Evolutionary conservation across 352 stramenopile genomes (phyloP), one percentile per base, ranked within the genome.

Genomic region (Pythium monospermum): DNA sequence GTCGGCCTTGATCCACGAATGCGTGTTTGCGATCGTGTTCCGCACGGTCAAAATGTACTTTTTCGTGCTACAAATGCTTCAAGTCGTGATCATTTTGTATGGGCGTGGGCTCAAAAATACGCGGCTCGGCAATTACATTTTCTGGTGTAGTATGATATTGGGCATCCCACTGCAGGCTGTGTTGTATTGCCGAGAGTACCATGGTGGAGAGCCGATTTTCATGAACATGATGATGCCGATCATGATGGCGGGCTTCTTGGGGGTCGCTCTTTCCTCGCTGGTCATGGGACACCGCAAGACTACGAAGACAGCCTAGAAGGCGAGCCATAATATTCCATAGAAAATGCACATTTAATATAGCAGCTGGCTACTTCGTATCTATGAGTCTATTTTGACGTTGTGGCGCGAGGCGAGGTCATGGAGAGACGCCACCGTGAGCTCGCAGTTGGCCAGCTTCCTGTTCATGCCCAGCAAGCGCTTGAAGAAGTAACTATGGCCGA

Each of bases 1-100:
- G 30, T 98, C 94, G 0, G 93, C 95, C 13, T 60, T 96, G 21
- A 61, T 98, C 22, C 96, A 99, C 62, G 96, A 99, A 66, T 79
- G 97, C 38, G 65, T 98, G 7, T 96, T 98, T 31, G 94, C 80
- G 32, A 89, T 98, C 48, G 89, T 96, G 23, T 98, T 97, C 66
- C 89, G 96, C 57, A 93, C 93, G 19, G 65, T 98, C 32, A 88
- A 91, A 42, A 81, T 89, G 46, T 98, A 94, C 52, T 96, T 95
- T 30, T 98, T 98, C 58, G 52, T 95, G 4, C 74, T 96, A 31
- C 97, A 98, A 73, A 97, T 98, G 77, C 66, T 91, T 7, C 95
- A 98, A 57, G 74, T 98, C 10, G 86, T 96, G 8, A 69, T 98
- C 35, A 95, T 98, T 36, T 55, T 86, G 15, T 85, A 87, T 49